phyloP scores from a whole-genome alignment of 176 grass and related monocot genomes.

The Leersia perrieri region DNA sequence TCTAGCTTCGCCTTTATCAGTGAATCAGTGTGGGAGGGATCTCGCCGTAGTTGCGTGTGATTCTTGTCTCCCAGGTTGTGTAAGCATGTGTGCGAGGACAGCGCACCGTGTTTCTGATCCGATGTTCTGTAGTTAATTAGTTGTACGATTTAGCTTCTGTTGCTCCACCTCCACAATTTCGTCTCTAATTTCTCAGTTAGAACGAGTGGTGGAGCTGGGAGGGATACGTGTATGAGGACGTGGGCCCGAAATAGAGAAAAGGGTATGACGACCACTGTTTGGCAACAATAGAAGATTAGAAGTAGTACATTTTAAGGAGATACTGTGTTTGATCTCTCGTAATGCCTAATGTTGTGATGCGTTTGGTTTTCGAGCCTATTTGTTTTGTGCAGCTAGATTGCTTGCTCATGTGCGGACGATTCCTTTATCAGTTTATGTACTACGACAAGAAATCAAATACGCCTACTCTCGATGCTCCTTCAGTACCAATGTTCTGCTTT shows the following conservation, averaged over 20 bases:
- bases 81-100: background rate
- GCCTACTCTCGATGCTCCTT: background rate
- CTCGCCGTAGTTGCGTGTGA: background rate
- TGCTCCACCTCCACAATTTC: background rate
- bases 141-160: constrained; percentile 2
- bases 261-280: background rate
- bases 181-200: background rate
- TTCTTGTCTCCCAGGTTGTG: background rate
- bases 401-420: background rate
- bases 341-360: background rate
- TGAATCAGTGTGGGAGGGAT: background rate
- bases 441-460: background rate
- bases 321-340: background rate
- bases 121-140: background rate
- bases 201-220: background rate
- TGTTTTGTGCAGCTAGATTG: background rate
- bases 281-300: background rate
- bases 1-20: background rate
- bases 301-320: background rate
- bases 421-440: background rate
- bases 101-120: background rate
- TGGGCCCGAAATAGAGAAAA: background rate
- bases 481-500: background rate
- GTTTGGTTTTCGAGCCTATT: background rate
- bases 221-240: background rate